phyloP scores from a whole-genome alignment of 768 basidiomycete species.

The Mycena crocata region DNA sequence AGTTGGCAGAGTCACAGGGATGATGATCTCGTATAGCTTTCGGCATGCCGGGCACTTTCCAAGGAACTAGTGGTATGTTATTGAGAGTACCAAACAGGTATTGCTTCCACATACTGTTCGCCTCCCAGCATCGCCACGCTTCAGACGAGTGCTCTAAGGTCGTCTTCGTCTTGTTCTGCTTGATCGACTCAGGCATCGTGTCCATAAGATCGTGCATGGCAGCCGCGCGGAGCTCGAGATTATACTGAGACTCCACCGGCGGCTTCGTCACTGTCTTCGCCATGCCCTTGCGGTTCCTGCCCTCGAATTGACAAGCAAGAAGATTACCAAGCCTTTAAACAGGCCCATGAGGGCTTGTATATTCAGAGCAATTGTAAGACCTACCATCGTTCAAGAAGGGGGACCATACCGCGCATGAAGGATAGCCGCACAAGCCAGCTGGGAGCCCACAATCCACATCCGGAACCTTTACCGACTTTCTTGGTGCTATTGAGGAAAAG shows the following conservation, averaged over 20 bases:
- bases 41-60: constrained; percentile 99
- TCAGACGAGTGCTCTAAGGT: constrained; percentile 98
- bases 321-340: constrained; percentile 85
- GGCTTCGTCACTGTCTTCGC: constrained; percentile 99
- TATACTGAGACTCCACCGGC: constrained; percentile 98
- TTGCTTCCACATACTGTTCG: constrained; percentile 70
- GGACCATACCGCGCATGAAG: constrained; percentile 99
- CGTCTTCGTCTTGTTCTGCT: constrained; percentile 99
- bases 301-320: constrained; percentile 98
- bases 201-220: constrained; percentile 99
- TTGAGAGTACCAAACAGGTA: background rate
- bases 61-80: constrained; percentile 72
- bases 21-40: constrained; percentile 99
- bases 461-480: constrained; percentile 99
- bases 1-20: constrained; percentile 46
- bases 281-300: constrained; percentile 94
- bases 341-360: background rate
- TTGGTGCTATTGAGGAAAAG: no score
- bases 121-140: constrained; percentile 98
- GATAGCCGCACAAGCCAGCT: constrained; percentile 99
- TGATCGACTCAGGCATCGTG: constrained; percentile 99
- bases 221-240: constrained; percentile 95
- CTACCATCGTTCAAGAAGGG: constrained; percentile 94
- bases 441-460: constrained; percentile 99
- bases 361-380: no score